Conservation (phyloP, 2,329 filamentous ascomycete genomes). For the Falciphora oryzae region DNA sequence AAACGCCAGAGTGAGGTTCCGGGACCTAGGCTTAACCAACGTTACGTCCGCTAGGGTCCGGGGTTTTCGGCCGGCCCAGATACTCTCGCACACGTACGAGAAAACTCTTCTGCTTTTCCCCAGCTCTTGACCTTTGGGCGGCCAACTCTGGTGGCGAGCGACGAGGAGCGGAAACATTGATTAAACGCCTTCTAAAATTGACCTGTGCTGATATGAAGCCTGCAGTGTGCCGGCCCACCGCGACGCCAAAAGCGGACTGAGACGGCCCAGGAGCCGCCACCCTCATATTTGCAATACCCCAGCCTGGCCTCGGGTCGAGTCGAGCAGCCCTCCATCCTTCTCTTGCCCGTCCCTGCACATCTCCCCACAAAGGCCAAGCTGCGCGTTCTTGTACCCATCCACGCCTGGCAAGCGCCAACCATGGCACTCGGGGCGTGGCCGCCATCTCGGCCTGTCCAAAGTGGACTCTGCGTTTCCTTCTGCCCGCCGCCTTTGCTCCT, state of each 20-base stretch:
- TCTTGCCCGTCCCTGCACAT: neutral
- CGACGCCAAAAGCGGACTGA: neutral
- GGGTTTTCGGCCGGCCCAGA: neutral
- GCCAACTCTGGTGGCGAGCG: neutral
- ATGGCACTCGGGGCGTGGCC: neutral
- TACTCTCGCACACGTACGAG: neutral
- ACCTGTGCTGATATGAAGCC: neutral
- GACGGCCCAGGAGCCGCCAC: neutral
- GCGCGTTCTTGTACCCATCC: neutral
- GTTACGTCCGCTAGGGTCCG: neutral
- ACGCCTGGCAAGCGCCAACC: neutral
- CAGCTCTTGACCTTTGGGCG: neutral
- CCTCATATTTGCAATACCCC: neutral
- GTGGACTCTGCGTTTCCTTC: neutral
- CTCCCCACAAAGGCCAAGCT: neutral
- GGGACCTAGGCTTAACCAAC: neutral
- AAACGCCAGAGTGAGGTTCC: neutral
- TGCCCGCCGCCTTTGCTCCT: neutral
- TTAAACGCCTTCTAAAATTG: neutral
- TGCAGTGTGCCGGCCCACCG: neutral
- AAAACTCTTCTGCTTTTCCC: neutral
- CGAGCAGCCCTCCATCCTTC: neutral
- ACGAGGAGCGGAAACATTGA: neutral
- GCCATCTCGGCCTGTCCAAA: neutral
- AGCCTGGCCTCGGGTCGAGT: too few relatives aligned